A percentile compares a stretch with the other conserved stretches of the same genome.
These are phyloP conservation scores for Podospora sp. DNA, from an alignment of 495 filamentous ascomycete genomes.

Conservation along the genomic window DNA sequence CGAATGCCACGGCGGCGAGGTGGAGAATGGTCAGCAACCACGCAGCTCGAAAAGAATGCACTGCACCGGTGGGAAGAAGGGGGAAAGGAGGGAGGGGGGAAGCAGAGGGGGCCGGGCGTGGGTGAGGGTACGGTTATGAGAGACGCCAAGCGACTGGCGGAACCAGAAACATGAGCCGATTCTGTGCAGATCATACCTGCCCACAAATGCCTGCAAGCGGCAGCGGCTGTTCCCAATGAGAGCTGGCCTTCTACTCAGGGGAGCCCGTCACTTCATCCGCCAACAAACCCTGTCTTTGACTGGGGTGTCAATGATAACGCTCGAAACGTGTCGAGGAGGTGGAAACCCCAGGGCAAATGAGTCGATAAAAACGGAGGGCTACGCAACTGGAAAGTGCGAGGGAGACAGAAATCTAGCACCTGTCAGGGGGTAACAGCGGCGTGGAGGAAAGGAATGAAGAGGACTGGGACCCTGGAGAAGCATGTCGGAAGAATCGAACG, in stretches of 20 bases:
- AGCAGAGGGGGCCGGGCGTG: conserved; percentile 41
- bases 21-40: conserved; percentile 48
- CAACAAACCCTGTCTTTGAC: not conserved
- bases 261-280: not conserved
- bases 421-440: conserved; percentile 23
- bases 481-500: conserved; percentile 17
- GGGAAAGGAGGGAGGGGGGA: conserved; percentile 32
- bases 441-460: conserved; percentile 14
- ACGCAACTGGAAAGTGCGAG: not conserved
- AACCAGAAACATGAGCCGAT: conserved; percentile 48
- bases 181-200: conserved; percentile 54
- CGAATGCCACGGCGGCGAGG: conserved; percentile 41
- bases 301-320: conserved; percentile 1
- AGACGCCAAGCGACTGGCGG: conserved; percentile 42
- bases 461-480: conserved; percentile 1
- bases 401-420: conserved; percentile 19
- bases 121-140: conserved; percentile 51
- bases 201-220: conserved; percentile 52
- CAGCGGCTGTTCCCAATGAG: conserved; percentile 30
- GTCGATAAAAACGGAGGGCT: not conserved
- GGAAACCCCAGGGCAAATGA: not conserved
- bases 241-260: conserved; percentile 21
- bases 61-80: conserved; percentile 38
- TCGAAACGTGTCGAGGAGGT: not conserved
- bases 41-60: conserved; percentile 38